A percentile compares a stretch with the other conserved stretches of the same genome.
Conservation (phyloP, 495 filamentous ascomycete genomes). For the Patellaria atrata region DNA sequence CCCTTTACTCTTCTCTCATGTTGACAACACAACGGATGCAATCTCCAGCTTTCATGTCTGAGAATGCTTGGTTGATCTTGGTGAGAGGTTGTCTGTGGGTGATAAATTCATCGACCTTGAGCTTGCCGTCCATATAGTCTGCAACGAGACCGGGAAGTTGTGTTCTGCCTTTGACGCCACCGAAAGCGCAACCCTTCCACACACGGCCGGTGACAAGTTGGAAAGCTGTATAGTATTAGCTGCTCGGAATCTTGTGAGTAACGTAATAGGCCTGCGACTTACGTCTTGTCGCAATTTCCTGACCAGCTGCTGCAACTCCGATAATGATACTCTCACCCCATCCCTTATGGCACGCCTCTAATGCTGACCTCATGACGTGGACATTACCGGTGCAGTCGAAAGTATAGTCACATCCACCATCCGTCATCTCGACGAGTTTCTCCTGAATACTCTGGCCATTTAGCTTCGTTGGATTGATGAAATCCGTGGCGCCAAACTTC, state of each 20-base stretch:
- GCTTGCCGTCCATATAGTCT: slow-evolving; percentile 75
- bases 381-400: slow-evolving; percentile 99
- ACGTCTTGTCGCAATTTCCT: slow-evolving; percentile 95
- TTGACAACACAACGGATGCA: slow-evolving; percentile 79
- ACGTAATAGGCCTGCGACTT: slow-evolving; percentile 42
- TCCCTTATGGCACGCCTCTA: slow-evolving; percentile 98
- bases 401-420: slow-evolving; percentile 96
- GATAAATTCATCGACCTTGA: slow-evolving; percentile 99
- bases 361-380: slow-evolving; percentile 83
- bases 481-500: slow-evolving; percentile 94
- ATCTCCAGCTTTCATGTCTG: slow-evolving; percentile 88
- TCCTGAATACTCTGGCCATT: slow-evolving; percentile 68
- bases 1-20: slow-evolving; percentile 32
- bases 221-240: slow-evolving; percentile 69
- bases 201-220: slow-evolving; percentile 95
- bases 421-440: slow-evolving; percentile 93
- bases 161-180: slow-evolving; percentile 90
- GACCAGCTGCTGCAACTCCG: slow-evolving; percentile 90
- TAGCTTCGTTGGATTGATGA: slow-evolving; percentile 82
- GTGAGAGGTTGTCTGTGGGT: slow-evolving; percentile 75
- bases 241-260: slow-evolving; percentile 13
- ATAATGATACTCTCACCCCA: slow-evolving; percentile 98
- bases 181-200: slow-evolving; percentile 96
- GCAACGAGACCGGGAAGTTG: slow-evolving; percentile 80
- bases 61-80: slow-evolving; percentile 79